phyloP scores from a whole-genome alignment of 805 yeast species.

The Komagataella pastoris region DNA sequence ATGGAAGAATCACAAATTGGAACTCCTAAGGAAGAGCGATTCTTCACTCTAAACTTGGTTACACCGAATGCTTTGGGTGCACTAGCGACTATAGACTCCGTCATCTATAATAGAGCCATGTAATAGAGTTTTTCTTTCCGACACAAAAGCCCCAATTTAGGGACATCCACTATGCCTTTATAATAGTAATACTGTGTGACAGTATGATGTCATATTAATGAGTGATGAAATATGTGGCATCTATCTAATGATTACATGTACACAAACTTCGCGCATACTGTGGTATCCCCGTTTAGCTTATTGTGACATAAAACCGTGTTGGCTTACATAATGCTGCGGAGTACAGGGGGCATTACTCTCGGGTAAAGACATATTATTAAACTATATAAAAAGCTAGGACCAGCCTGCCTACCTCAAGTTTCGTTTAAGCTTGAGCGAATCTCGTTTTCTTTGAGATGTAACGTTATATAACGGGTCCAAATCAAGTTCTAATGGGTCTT shows the following conservation, averaged over 20 bases:
- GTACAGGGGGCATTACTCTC: neutral
- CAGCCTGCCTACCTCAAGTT: constrained; percentile 10
- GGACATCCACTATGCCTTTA: neutral
- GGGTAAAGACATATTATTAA: neutral
- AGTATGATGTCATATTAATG: neutral
- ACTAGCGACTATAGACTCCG: neutral
- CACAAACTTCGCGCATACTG: neutral
- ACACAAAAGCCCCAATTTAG: neutral
- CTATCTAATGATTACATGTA: neutral
- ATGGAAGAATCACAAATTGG: neutral
- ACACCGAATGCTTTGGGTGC: neutral
- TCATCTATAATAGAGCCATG: neutral
- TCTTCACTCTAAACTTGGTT: neutral
- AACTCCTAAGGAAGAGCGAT: neutral
- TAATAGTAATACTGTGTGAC: neutral
- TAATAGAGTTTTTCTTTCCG: neutral
- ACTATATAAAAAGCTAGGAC: neutral
- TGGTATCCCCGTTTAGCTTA: too few relatives aligned
- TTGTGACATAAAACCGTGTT: neutral
- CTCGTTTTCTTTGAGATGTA: constrained; percentile 38
- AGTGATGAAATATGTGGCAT: neutral
- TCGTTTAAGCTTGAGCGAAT: constrained; percentile 35
- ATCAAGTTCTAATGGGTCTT: constrained; percentile 8
- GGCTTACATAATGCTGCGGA: neutral
- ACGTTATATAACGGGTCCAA: constrained; percentile 24